Evolutionary conservation across 129 eudicot species (phyloP).

Genomic region (Lonicera japonica): DNA sequence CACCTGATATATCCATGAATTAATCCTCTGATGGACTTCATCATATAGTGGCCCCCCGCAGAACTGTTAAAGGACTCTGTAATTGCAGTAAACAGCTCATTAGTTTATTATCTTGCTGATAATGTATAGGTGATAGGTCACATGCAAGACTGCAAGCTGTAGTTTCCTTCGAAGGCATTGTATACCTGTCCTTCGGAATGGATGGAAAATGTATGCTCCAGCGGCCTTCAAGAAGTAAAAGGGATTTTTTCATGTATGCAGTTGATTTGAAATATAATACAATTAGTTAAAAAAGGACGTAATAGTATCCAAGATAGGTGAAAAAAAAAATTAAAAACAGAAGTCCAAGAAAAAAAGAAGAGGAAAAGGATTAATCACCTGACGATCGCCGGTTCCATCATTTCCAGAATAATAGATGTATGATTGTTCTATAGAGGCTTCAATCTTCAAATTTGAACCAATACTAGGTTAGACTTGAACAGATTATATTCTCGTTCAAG

Average conservation of each 20-base stretch:
- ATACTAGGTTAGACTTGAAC: conserved; percentile 9
- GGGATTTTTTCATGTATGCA: neutral
- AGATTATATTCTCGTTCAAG: neutral
- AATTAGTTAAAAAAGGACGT: too few species aligned
- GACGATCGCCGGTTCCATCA: conserved; percentile 50
- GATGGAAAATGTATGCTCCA: conserved; percentile 94
- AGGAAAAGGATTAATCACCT: conserved; percentile 38
- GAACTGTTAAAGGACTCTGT: conserved; percentile 57
- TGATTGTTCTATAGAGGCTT: conserved; percentile 59
- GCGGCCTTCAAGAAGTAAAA: conserved; percentile 57
- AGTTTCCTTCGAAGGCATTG: conserved; percentile 4
- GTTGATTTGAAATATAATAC: neutral
- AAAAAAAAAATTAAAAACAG: too few species aligned
- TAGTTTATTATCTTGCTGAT: conserved; percentile 3
- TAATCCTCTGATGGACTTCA: conserved; percentile 87
- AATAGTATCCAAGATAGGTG: too few species aligned
- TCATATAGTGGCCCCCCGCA: conserved; percentile 71
- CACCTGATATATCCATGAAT: conserved; percentile 97
- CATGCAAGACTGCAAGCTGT: neutral
- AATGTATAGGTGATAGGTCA: neutral
- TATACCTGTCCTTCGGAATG: conserved; percentile 52
- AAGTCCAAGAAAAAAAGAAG: too few species aligned
- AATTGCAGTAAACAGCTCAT: conserved; percentile 11
- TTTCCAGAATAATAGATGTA: conserved; percentile 59
- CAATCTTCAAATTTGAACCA: conserved; percentile 28